These are phyloP conservation scores for Trichocomaceae sp. DNA, from an alignment of 2,329 filamentous ascomycete genomes.

Conservation along the genomic window DNA sequence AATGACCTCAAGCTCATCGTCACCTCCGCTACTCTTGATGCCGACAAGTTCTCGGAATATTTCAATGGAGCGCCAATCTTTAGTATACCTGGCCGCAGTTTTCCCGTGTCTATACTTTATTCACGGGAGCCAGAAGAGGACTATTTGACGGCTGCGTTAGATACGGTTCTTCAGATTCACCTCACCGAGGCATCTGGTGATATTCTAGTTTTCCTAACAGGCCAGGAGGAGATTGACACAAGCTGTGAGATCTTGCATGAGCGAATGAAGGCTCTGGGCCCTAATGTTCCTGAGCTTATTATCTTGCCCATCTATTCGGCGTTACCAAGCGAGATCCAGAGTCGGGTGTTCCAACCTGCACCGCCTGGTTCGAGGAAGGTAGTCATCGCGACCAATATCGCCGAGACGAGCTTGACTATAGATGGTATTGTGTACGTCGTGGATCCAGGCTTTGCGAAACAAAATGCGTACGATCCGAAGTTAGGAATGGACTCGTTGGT, in stretches of 20 bases:
- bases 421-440: slow-evolving; percentile 97
- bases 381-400: slow-evolving; percentile 96
- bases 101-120: slow-evolving; percentile 93
- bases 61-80: slow-evolving; percentile 96
- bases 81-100: slow-evolving; percentile 90
- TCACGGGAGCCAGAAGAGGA: slow-evolving; percentile 91
- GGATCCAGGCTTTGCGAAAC: slow-evolving; percentile 95
- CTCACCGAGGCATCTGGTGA: slow-evolving; percentile 86
- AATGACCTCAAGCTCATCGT: slow-evolving; percentile 92
- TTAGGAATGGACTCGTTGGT: slow-evolving; percentile 96
- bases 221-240: slow-evolving; percentile 96
- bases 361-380: slow-evolving; percentile 82
- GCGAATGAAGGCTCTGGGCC: slow-evolving; percentile 90
- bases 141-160: slow-evolving; percentile 87
- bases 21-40: slow-evolving; percentile 91
- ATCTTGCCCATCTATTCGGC: slow-evolving; percentile 96
- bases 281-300: slow-evolving; percentile 82
- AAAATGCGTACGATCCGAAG: slow-evolving; percentile 94
- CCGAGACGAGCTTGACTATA: slow-evolving; percentile 95
- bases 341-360: slow-evolving; percentile 87
- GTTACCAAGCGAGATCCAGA: slow-evolving; percentile 88
- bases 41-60: slow-evolving; percentile 94
- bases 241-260: slow-evolving; percentile 88
- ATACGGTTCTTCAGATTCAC: slow-evolving; percentile 98
- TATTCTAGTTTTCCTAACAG: slow-evolving; percentile 93